Evolutionary conservation across 2,329 filamentous ascomycete species (phyloP), one percentile per base, ranked within the genome.

Genomic region (Penicillium capsulatum): DNA sequence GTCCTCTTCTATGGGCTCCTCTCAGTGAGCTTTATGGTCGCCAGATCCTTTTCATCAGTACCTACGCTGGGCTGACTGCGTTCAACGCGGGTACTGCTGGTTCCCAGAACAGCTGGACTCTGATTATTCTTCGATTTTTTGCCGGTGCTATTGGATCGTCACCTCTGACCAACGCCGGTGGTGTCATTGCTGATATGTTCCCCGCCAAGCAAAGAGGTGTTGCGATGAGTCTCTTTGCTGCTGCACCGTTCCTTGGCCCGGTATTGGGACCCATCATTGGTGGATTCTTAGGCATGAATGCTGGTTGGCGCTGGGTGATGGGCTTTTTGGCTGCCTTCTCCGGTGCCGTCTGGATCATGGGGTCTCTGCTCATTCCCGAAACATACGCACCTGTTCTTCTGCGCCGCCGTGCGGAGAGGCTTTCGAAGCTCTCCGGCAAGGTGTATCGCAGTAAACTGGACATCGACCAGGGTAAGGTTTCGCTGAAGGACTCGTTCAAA

Each of bases 1-100:
- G 80, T 0, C 80, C 80, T 0, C 62, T 84, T 6, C 54, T 85
- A 2, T 84, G 81, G 76, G 83, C 81, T 3, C 81, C 81, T 0
- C 58, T 86, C 14, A 72, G 76, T 19, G 81, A 86, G 54, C 61
- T 85, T 14, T 80, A 76, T 38, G 81, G 78, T 3, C 70, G 78
- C 6, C 74, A 83, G 53, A 59, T 74, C 28, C 69, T 84, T 3
- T 58, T 57, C 22, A 14, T 48, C 35, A 61, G 71, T 42, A 81
- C 77, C 3, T 82, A 80, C 52, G 58, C 71, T 26, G 66, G 67
- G 3, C 70, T 82, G 43, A 73, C 74, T 2, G 73, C 69, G 1
- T 84, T 83, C 57, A 80, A 76, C 45, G 78, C 75, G 15, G 80
- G 71, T 6, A 70, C 70, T 7, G 74, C 77, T 3, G 79, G 73